These are phyloP conservation scores for Cadophora sp. DNA, from an alignment of 2,329 filamentous ascomycete genomes.

Conservation along the genomic window DNA sequence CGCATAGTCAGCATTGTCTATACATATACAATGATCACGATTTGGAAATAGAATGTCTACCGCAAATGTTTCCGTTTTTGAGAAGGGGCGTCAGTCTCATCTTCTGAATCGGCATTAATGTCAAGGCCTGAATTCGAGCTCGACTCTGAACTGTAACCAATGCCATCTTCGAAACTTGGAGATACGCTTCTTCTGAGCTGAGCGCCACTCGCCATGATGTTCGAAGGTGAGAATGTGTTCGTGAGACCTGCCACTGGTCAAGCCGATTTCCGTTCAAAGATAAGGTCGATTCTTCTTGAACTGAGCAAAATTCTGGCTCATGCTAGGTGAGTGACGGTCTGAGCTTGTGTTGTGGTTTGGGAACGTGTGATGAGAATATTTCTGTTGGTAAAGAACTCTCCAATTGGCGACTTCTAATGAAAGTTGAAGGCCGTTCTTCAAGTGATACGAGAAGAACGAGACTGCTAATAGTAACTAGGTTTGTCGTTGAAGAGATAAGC, in stretches of 20 bases:
- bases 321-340: too few relatives aligned
- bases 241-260: background rate
- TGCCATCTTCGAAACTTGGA: background rate
- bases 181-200: background rate
- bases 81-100: background rate
- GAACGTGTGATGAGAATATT: too few relatives aligned
- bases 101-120: background rate
- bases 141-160: background rate
- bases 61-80: background rate
- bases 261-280: too few relatives aligned
- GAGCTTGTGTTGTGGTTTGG: too few relatives aligned
- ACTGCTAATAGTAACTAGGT: too few relatives aligned
- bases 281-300: too few relatives aligned
- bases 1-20: background rate
- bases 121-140: background rate
- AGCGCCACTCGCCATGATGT: background rate
- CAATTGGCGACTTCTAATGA: too few relatives aligned
- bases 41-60: background rate
- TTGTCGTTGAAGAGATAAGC: too few relatives aligned
- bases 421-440: too few relatives aligned
- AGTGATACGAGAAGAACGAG: background rate
- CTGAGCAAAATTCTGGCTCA: too few relatives aligned
- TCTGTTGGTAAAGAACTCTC: too few relatives aligned
- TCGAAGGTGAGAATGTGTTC: background rate
- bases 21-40: background rate